These are phyloP conservation scores for Phoma sp. DNA, from an alignment of 2,329 filamentous ascomycete species.

Conservation along the genomic window DNA sequence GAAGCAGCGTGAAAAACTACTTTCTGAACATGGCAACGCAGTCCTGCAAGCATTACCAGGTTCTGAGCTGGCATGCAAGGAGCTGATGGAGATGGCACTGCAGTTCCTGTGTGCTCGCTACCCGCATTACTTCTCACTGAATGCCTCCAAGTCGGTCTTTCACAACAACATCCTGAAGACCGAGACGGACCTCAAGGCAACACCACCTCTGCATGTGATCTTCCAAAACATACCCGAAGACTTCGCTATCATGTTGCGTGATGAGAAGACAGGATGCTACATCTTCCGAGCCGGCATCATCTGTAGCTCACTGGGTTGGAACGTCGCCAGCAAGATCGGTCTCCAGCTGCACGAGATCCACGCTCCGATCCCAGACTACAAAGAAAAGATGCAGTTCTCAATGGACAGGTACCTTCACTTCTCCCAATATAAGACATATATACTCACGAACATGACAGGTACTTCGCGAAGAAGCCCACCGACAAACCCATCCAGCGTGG, in stretches of 20 bases:
- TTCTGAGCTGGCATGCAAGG: constrained; percentile 80
- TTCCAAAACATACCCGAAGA: constrained; percentile 84
- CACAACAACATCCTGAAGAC: constrained; percentile 73
- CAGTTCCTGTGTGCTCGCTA: constrained; percentile 83
- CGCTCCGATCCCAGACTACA: constrained; percentile 78
- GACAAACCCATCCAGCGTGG: constrained; percentile 81
- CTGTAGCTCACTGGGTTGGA: constrained; percentile 84
- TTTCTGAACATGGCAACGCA: constrained; percentile 65
- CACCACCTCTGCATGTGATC: constrained; percentile 72
- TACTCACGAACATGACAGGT: constrained; percentile 57
- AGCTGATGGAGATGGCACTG: constrained; percentile 85
- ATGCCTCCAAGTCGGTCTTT: constrained; percentile 63
- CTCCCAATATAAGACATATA: too few relatives aligned
- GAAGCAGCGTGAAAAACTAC: constrained; percentile 71
- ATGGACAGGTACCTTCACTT: constrained; percentile 71
- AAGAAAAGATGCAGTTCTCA: constrained; percentile 85
- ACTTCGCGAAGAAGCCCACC: constrained; percentile 78
- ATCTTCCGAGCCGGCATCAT: constrained; percentile 77
- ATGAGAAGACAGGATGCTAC: constrained; percentile 75
- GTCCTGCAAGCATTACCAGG: constrained; percentile 76
- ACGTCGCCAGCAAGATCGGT: constrained; percentile 76
- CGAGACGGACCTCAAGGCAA: constrained; percentile 65
- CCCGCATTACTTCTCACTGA: constrained; percentile 74
- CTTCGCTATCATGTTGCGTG: constrained; percentile 77
- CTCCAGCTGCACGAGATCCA: constrained; percentile 76